Evolutionary conservation across 2,329 filamentous ascomycete genomes (phyloP).

Genomic region (Epicoccum nigrum): DNA sequence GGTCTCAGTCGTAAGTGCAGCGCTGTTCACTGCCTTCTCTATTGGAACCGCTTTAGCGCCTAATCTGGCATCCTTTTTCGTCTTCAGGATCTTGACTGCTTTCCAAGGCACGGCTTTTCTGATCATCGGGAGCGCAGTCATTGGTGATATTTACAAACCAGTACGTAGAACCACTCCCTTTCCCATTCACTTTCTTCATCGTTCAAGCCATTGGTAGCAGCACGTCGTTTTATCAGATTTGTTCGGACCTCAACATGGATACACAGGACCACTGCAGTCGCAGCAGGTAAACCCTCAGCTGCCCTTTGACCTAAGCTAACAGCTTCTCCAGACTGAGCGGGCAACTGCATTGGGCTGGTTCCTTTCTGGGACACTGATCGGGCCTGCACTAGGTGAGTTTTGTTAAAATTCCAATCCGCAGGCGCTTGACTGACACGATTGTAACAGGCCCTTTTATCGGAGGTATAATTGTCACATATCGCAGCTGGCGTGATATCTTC

Average conservation of each 20-base stretch:
- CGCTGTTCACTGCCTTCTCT: conserved; percentile 71
- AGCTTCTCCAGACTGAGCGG: conserved; percentile 62
- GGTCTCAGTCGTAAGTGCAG: conserved; percentile 65
- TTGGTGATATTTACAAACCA: conserved; percentile 63
- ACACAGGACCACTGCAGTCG: neutral
- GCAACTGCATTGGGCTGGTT: conserved; percentile 78
- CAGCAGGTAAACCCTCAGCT: conserved; percentile 16
- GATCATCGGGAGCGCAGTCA: conserved; percentile 71
- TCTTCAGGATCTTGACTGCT: conserved; percentile 75
- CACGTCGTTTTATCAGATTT: neutral
- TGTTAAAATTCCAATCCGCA: neutral
- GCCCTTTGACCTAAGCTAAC: conserved; percentile 38
- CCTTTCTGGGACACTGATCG: conserved; percentile 71
- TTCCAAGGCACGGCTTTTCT: conserved; percentile 78
- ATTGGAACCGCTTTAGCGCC: conserved; percentile 75
- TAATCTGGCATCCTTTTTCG: conserved; percentile 72
- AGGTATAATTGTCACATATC: conserved; percentile 77
- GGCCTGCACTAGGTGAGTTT: conserved; percentile 55
- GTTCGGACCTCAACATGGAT: neutral
- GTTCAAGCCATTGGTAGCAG: neutral
- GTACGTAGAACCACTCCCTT: conserved; percentile 27
- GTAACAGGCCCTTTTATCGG: conserved; percentile 72
- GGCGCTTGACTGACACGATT: conserved; percentile 4
- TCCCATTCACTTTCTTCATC: neutral
- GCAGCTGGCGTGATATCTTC: conserved; percentile 76